Evolutionary conservation across 495 filamentous ascomycete genomes (phyloP), one percentile per base, ranked within the genome.

Genomic region (Recurvomyces mirabilis): DNA sequence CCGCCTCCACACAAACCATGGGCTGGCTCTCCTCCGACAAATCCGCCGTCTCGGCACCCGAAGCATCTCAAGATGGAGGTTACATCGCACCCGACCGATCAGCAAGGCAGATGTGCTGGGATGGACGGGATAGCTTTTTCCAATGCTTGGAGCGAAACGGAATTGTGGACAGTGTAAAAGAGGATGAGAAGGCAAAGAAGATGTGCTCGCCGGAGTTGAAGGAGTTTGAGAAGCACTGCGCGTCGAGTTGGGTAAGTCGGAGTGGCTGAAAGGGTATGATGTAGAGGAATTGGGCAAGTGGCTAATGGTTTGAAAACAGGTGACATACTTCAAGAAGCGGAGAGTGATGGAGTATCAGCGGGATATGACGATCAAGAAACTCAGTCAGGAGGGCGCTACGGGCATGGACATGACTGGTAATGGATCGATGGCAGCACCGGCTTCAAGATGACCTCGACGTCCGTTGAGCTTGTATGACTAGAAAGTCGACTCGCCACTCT

Each of bases 301-400:
- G 28, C 40, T 49, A 17, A 42, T 22, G 43, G 20, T 29, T 11
- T 35, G 10, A 6, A 31, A 43, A 25, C 55, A 95, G 89, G 86
- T 96, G 45, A 84, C 83, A 64, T 94, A 98, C 65, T 98, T 98
- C 71, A 94, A 96, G 65, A 83, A 94, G 60, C 78, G 85, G 64
- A 72, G 91, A 47, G 86, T 96, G 29, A 87, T 91, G 69, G 88
- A 96, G 44, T 72, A 79, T 56, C 82, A 94, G 46, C 83, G 85
- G 59, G 81, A 84, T 51, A 69, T 79, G 63, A 82, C 81, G 32
- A 64, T 96, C 26, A 79, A 81, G 63, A 74, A 74, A 51, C 73
- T 98, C 47, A 74, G 85, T 61, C 76, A 74, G 19, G 83, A 94
- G 60, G 85, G 85, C 49, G 89, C 73, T 25, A 35, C 28, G 30